These are phyloP conservation scores for Myrica gale DNA, from an alignment of 306 rosid species.

Conservation along the genomic window DNA sequence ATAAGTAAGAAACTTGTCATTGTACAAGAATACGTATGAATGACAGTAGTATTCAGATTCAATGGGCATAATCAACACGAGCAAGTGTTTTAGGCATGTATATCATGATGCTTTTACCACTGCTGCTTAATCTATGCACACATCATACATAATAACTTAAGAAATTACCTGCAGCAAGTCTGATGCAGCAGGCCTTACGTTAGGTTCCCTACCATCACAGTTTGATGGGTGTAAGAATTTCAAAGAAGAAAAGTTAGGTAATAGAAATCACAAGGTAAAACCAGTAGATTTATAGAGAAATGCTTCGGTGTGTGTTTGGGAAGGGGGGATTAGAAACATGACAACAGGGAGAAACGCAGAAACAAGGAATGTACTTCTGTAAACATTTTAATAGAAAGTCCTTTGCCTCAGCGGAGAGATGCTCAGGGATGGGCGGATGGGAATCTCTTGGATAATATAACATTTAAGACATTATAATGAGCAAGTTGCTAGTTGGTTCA, in stretches of 20 bases:
- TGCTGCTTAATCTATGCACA: background rate
- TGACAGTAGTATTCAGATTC: background rate
- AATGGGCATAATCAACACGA: background rate
- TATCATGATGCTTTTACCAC: background rate
- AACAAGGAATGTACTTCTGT: conserved; percentile 53
- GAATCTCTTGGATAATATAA: conserved; percentile 15
- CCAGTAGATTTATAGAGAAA: background rate
- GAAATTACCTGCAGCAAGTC: conserved; percentile 70
- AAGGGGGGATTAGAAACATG: background rate
- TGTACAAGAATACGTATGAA: background rate
- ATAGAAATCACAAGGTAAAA: background rate
- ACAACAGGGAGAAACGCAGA: conserved; percentile 6
- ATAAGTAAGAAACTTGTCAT: conserved; percentile 3
- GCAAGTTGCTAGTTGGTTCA: too few relatives aligned
- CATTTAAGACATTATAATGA: too few relatives aligned
- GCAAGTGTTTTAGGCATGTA: background rate
- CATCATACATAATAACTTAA: conserved; percentile 1
- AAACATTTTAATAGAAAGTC: conserved; percentile 82
- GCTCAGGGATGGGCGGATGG: conserved; percentile 95
- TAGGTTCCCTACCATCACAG: conserved; percentile 78
- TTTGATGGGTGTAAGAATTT: conserved; percentile 15
- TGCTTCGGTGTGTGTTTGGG: background rate
- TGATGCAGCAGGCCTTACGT: conserved; percentile 70
- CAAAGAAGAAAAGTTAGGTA: background rate
- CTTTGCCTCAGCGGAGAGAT: conserved; percentile 78